These are phyloP conservation scores for Elongisporangium prolatum DNA, from an alignment of 352 stramenopile genomes.

Conservation along the genomic window DNA sequence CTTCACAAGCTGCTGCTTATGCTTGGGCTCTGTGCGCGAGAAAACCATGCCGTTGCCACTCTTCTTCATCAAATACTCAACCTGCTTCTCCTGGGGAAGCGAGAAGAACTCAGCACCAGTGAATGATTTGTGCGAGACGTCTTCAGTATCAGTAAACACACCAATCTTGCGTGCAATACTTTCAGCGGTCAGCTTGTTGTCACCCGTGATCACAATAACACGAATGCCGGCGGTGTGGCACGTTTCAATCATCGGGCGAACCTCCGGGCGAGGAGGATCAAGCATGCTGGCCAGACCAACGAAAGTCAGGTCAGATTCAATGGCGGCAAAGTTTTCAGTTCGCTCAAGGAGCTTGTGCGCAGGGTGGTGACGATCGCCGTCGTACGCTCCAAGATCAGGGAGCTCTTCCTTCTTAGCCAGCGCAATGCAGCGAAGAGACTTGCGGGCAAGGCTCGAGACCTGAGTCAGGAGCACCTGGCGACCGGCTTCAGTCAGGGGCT, in stretches of 20 bases:
- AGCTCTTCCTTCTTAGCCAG: constrained; percentile 96
- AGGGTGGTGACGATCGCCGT: constrained; percentile 81
- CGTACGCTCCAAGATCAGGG: constrained; percentile 69
- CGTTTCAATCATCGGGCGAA: constrained; percentile 93
- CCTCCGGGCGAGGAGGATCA: constrained; percentile 96
- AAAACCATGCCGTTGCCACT: constrained; percentile 93
- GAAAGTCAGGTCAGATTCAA: constrained; percentile 97
- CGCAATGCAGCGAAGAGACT: constrained; percentile 95
- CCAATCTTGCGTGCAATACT: constrained; percentile 97
- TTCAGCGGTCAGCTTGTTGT: constrained; percentile 97
- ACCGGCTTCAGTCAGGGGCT: constrained; percentile 88
- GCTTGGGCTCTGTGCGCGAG: constrained; percentile 95
- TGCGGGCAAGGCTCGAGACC: constrained; percentile 88
- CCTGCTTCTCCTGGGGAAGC: constrained; percentile 89
- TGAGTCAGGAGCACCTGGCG: constrained; percentile 87
- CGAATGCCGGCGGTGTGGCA: constrained; percentile 96
- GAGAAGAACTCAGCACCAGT: constrained; percentile 96
- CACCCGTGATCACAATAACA: constrained; percentile 99
- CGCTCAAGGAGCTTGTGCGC: constrained; percentile 78
- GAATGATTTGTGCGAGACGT: constrained; percentile 90
- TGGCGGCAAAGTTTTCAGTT: constrained; percentile 88
- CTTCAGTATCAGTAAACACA: constrained; percentile 88
- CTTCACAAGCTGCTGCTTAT: constrained; percentile 96
- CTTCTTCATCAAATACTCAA: constrained; percentile 82
- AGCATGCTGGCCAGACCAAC: constrained; percentile 98